Evolutionary conservation across 2,329 filamentous ascomycete genomes (phyloP).

Genomic region (Colletotrichum sp.): DNA sequence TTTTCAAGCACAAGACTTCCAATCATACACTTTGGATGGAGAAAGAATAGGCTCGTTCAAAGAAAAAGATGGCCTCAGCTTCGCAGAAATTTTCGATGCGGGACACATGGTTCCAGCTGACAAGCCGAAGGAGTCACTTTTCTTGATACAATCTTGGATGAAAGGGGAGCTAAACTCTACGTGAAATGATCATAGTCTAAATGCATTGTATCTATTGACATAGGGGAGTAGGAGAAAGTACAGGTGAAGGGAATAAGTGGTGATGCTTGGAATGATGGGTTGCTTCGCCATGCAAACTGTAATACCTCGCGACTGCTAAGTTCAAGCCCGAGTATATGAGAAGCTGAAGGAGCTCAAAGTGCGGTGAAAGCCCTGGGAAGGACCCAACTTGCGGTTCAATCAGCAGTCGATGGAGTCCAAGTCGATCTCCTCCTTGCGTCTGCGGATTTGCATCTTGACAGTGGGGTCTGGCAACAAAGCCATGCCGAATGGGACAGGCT

Average conservation of each 20-base stretch:
- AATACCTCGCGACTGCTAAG: neutral
- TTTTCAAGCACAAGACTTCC: neutral
- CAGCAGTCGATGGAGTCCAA: neutral
- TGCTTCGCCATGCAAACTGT: neutral
- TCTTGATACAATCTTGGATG: neutral
- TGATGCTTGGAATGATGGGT: neutral
- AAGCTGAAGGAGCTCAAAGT: neutral
- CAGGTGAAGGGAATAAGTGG: neutral
- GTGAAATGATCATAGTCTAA: neutral
- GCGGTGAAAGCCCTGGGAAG: neutral
- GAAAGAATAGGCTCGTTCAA: neutral
- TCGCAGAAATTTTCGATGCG: neutral
- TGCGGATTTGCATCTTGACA: neutral
- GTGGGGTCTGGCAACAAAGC: neutral
- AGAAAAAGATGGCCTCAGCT: neutral
- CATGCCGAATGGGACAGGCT: neutral
- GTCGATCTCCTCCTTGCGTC: constrained; percentile 6
- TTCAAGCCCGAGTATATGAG: neutral
- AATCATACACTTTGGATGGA: neutral
- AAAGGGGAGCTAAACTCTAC: neutral
- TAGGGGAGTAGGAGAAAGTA: neutral
- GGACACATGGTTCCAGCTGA: constrained; percentile 4
- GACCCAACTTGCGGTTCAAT: neutral
- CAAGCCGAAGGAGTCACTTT: neutral
- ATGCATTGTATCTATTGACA: neutral